Evolutionary conservation across 1,284 basidiomycete genomes (phyloP).

Genomic region (Porodaedalea pini): DNA sequence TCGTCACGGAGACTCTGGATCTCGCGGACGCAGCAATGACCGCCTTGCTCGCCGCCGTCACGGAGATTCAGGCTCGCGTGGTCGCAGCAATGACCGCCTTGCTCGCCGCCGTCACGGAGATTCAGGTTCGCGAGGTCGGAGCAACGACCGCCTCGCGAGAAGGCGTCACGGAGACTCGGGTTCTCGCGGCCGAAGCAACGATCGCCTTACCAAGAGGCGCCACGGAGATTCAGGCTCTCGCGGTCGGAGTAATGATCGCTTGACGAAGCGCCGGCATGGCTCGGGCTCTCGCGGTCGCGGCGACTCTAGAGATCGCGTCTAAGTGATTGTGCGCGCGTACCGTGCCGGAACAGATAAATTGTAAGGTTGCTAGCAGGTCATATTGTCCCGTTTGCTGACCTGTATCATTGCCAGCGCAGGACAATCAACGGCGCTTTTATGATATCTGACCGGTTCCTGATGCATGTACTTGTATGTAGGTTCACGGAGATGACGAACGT

Average conservation of each 20-base stretch:
- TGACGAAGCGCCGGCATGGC: conserved; percentile 5
- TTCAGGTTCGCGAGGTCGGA: conserved; percentile 1
- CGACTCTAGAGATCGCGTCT: not conserved
- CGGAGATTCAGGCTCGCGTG: conserved; percentile 15
- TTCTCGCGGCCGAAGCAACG: conserved; percentile 7
- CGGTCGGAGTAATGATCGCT: conserved; percentile 1
- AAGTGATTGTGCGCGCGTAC: not conserved
- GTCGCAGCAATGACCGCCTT: conserved; percentile 2
- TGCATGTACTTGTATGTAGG: too few species aligned
- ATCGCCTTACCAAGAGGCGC: not conserved
- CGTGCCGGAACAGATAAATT: too few species aligned
- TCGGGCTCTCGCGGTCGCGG: conserved; percentile 11
- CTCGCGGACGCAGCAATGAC: conserved; percentile 4
- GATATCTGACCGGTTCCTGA: too few species aligned
- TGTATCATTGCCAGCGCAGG: too few species aligned
- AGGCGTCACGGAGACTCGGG: conserved; percentile 7
- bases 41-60: conserved; percentile 8
- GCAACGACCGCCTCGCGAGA: not conserved
- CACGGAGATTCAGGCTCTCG: conserved; percentile 13
- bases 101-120: conserved; percentile 1
- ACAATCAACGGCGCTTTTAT: too few species aligned
- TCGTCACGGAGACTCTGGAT: conserved; percentile 15
- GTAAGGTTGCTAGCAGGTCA: too few species aligned
- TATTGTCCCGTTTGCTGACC: too few species aligned
- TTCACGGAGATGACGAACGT: too few species aligned